Evolutionary conservation across 83 land plant species (phyloP), one percentile per base, ranked within the genome.

Genomic region (Picea mariana): DNA sequence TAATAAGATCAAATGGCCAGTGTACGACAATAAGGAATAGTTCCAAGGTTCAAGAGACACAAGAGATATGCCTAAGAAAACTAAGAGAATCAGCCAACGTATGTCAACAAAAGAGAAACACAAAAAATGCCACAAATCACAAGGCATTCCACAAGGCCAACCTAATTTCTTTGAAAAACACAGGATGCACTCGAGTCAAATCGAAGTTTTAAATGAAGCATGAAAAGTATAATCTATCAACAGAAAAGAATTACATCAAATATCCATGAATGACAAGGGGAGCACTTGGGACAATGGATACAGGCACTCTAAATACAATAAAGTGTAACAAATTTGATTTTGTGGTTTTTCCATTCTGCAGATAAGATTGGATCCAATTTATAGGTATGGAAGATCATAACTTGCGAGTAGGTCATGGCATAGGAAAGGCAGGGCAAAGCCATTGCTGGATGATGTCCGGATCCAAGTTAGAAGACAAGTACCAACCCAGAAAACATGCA

Each of bases 391-490:
- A 42, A 42, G 44, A 42, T 42, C 44, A 42, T 42, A 42, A 42
- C 44, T 42, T 42, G 44, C 44, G 0, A 8, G 52, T 49, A 49
- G 52, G 9, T 49, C 11, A 49, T 49, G 52, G 9, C 11, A 49
- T 49, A 0, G 9, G 52, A 49, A 49, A 49, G 11, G 52, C 8
- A 49, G 11, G 52, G 52, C 9, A 49, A 49, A 49, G 52, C 52
- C 9, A 49, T 49, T 49, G 52, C 8, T 49, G 52, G 52, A 49
- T 49, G 52, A 49, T 49, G 11, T 49, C 11, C 52, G 8, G 52
- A 9, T 49, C 27, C 23, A 77, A 80, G 64, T 80, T 55, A 80
- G 81, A 65, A 80, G 27, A 6, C 23, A 67, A 20, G 40, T 42
- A 27, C 40, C 16, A 21, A 52, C 42, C 40, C 40, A 4, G 4